Percentiles rank a stretch among this genome's conserved stretches.
Conservation (phyloP, 2,329 filamentous ascomycete species). For the Aspergillus carbonarius region DNA sequence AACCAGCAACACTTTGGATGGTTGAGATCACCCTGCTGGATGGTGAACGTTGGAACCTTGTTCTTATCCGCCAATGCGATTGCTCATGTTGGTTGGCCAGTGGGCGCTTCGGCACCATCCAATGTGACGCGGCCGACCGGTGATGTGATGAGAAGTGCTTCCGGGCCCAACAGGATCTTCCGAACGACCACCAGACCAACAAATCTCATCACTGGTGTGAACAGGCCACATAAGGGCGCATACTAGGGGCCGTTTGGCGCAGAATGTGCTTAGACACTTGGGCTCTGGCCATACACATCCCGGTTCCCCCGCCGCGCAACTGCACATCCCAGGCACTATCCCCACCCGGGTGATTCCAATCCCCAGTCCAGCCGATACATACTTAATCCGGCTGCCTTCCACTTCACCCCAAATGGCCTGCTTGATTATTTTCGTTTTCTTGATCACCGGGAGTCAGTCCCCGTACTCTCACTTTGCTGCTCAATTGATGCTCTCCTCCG, state of each 20-base stretch:
- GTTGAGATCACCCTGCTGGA: no score
- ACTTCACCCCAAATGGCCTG: not conserved
- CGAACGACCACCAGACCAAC: conserved; percentile 18
- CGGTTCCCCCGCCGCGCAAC: conserved; percentile 11
- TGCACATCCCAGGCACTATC: conserved; percentile 4
- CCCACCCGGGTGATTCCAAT: conserved; percentile 5
- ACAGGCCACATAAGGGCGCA: conserved; percentile 13
- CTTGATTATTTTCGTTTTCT: not conserved
- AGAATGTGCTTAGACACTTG: conserved; percentile 5
- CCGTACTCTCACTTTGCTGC: not conserved
- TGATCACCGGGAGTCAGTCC: not conserved
- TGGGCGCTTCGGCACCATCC: conserved; percentile 2
- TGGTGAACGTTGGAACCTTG: no score
- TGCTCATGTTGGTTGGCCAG: not conserved
- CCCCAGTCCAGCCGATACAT: conserved; percentile 6
- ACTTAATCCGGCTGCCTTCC: conserved; percentile 10
- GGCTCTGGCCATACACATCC: conserved; percentile 13
- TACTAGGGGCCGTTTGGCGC: conserved; percentile 12
- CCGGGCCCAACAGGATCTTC: conserved; percentile 15
- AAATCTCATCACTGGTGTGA: conserved; percentile 12
- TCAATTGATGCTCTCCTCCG: conserved; percentile 1
- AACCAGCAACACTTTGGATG: no score
- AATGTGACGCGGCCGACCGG: conserved; percentile 19
- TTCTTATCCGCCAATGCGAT: no score
- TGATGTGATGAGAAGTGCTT: conserved; percentile 23